Conservation (phyloP, 495 filamentous ascomycete genomes). For the Aspergillus leporis region DNA sequence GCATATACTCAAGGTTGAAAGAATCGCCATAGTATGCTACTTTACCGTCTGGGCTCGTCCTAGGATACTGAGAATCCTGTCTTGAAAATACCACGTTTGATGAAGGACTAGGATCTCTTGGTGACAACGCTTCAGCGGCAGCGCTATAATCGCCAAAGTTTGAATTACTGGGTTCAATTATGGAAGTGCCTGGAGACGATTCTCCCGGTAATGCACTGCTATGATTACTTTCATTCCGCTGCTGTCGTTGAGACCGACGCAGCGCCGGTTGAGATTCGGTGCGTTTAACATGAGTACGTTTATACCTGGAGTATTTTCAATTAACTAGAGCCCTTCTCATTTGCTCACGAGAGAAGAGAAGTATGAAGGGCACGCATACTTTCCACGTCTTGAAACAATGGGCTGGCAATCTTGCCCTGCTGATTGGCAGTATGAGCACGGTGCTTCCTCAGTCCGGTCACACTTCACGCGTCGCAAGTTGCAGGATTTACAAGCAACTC, state of each 20-base stretch:
- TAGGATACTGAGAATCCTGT: neutral
- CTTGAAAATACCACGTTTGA: neutral
- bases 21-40: constrained; percentile 10
- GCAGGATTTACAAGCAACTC: constrained; percentile 12
- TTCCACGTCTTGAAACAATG: constrained; percentile 13
- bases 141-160: neutral
- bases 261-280: neutral
- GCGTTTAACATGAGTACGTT: neutral
- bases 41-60: neutral
- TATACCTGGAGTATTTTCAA: neutral
- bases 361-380: constrained; percentile 4
- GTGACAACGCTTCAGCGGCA: neutral
- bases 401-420: constrained; percentile 10
- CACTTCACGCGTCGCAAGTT: constrained; percentile 7
- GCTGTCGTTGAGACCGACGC: neutral
- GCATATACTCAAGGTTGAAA: constrained; percentile 11
- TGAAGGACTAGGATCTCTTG: neutral
- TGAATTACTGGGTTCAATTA: neutral
- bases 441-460: constrained; percentile 9
- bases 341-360: neutral
- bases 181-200: neutral
- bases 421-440: constrained; percentile 6
- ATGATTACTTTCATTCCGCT: neutral
- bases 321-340: neutral
- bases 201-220: neutral